Evolutionary conservation across 2,329 filamentous ascomycete genomes (phyloP).

Genomic region (Talaromyces sp.): DNA sequence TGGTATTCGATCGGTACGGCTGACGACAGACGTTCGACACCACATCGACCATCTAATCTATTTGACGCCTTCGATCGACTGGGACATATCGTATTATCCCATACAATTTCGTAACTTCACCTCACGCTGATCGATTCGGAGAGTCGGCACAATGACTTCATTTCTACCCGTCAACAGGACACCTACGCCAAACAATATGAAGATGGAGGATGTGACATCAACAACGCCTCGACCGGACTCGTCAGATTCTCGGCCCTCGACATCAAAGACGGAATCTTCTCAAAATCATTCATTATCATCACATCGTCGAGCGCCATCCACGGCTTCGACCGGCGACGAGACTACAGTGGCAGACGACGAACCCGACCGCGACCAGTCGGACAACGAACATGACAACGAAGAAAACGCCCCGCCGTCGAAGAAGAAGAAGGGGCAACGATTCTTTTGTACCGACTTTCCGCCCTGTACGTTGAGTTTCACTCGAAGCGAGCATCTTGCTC

Average conservation of each 20-base stretch:
- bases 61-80: not conserved
- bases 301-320: slow-evolving; percentile 41
- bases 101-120: too few species aligned
- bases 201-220: slow-evolving; percentile 54
- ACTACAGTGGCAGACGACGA: slow-evolving; percentile 75
- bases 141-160: slow-evolving; percentile 47
- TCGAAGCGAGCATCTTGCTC: slow-evolving; percentile 87
- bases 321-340: slow-evolving; percentile 53
- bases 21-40: not conserved
- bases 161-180: slow-evolving; percentile 62
- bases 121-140: not conserved
- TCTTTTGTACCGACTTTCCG: slow-evolving; percentile 93
- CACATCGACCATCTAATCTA: not conserved
- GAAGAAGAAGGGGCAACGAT: slow-evolving; percentile 95
- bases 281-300: slow-evolving; percentile 30
- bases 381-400: slow-evolving; percentile 54
- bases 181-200: slow-evolving; percentile 45
- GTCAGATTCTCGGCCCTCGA: slow-evolving; percentile 20
- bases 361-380: slow-evolving; percentile 61
- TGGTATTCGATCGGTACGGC: not conserved
- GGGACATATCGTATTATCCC: not conserved
- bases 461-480: slow-evolving; percentile 95
- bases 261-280: slow-evolving; percentile 36
- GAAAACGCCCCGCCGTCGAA: slow-evolving; percentile 65
- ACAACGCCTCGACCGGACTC: slow-evolving; percentile 53